phyloP scores from a whole-genome alignment of 129 eudicot species.

The Pulicaria dysenterica region DNA sequence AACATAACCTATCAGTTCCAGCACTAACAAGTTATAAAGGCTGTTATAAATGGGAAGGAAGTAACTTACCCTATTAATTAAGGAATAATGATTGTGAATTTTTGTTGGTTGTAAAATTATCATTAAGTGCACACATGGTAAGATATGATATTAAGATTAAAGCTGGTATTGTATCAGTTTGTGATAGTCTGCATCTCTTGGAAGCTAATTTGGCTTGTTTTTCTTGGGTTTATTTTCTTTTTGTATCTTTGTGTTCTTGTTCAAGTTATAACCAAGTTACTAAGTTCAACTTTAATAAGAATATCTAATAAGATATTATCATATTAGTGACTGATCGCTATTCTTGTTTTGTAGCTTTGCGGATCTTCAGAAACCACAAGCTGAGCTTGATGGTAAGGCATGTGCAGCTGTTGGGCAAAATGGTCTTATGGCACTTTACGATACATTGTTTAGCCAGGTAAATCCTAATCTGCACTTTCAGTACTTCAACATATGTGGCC shows the following conservation, averaged over 20 bases:
- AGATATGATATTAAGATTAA: not conserved
- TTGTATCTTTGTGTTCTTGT: not conserved
- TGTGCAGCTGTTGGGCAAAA: constrained; percentile 99
- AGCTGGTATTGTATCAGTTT: not conserved
- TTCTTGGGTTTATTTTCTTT: not conserved
- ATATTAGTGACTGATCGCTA: constrained; percentile 12
- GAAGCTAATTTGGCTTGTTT: constrained; percentile 10
- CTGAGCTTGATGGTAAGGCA: constrained; percentile 94
- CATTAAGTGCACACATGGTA: not conserved
- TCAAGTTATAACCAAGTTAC: not conserved
- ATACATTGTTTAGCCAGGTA: constrained; percentile 93
- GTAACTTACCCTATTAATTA: not conserved
- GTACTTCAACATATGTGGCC: no score
- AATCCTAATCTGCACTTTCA: constrained; percentile 9
- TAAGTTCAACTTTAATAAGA: not conserved
- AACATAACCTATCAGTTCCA: not conserved
- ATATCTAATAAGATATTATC: constrained; percentile 5
- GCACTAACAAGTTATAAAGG: constrained; percentile 12
- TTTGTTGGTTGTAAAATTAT: constrained; percentile 13
- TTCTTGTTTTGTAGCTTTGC: constrained; percentile 66
- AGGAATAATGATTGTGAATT: not conserved
- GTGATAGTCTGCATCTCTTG: constrained; percentile 20
- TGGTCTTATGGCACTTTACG: constrained; percentile 98
- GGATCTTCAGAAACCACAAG: constrained; percentile 94
- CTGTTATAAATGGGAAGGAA: not conserved